Conservation (phyloP, 2,329 filamentous ascomycete genomes). For the Trichoderma oligosporum region DNA sequence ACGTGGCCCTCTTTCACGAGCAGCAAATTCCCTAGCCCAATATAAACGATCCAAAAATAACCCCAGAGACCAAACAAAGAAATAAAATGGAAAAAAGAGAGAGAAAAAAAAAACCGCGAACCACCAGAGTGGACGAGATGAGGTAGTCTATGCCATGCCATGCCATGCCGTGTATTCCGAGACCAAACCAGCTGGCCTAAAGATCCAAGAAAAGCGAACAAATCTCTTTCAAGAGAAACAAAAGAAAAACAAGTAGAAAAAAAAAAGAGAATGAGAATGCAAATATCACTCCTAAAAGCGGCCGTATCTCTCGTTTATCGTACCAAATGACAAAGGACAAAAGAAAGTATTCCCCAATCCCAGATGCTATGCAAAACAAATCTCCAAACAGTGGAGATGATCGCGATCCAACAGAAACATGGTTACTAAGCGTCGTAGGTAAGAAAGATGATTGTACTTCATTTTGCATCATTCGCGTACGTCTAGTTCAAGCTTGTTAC, state of each 20-base stretch:
- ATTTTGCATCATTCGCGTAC: constrained; percentile 11
- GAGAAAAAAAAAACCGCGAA: not conserved
- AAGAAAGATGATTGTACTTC: constrained; percentile 14
- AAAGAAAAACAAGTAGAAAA: constrained; percentile 19
- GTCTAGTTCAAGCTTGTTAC: constrained; percentile 1
- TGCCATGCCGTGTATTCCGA: constrained; percentile 19
- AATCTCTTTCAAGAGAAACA: not conserved
- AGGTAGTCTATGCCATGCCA: constrained; percentile 19
- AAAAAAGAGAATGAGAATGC: constrained; percentile 23
- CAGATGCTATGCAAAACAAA: constrained; percentile 28
- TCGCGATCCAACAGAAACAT: constrained; percentile 12
- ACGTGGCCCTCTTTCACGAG: constrained; percentile 10
- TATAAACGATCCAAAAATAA: not conserved
- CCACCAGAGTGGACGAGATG: constrained; percentile 16
- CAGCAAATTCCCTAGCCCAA: constrained; percentile 4
- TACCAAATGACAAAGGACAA: constrained; percentile 20
- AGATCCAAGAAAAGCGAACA: constrained; percentile 9
- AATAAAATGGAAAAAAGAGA: not conserved
- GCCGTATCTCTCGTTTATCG: constrained; percentile 13
- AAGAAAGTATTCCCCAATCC: constrained; percentile 21
- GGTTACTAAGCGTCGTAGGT: constrained; percentile 4
- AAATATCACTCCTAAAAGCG: not conserved
- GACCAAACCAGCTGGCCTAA: constrained; percentile 21
- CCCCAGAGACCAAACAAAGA: constrained; percentile 8
- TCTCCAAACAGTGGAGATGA: constrained; percentile 11